These are phyloP conservation scores for Diaporthe destruens DNA, from an alignment of 2,329 filamentous ascomycete species.

Conservation along the genomic window DNA sequence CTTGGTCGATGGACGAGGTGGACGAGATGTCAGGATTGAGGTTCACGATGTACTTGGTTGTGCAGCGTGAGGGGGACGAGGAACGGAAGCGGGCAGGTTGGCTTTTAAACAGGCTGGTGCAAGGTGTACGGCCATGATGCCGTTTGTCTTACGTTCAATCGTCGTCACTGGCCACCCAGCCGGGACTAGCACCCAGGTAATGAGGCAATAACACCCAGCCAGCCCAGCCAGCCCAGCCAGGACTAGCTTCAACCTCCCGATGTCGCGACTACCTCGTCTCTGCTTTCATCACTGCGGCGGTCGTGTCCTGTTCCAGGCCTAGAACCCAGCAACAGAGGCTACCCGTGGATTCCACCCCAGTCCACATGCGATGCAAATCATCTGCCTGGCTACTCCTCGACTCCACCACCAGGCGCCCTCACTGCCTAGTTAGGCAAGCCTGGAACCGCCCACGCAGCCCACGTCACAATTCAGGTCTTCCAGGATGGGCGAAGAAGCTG, in stretches of 20 bases:
- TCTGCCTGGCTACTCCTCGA: neutral
- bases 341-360: neutral
- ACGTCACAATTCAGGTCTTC: constrained; percentile 7
- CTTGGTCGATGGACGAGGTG: neutral
- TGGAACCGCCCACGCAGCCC: constrained; percentile 25
- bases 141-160: constrained; percentile 41
- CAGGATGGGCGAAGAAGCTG: neutral
- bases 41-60: constrained; percentile 18
- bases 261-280: neutral
- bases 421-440: neutral
- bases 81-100: constrained; percentile 16
- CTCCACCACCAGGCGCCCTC: neutral
- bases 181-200: constrained; percentile 33
- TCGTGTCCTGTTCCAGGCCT: constrained; percentile 15
- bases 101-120: constrained; percentile 34
- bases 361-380: constrained; percentile 1
- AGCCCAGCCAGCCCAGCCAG: constrained; percentile 24
- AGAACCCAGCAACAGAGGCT: neutral
- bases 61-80: neutral
- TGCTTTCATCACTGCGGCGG: constrained; percentile 39
- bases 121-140: constrained; percentile 25
- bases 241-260: constrained; percentile 21
- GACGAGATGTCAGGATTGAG: neutral
- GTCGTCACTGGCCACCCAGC: constrained; percentile 39
- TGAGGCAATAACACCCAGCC: constrained; percentile 38